A percentile compares a stretch with the other conserved stretches of the same genome.
phyloP scores from a whole-genome alignment of 2,329 filamentous ascomycete genomes.

The Colletotrichum kahawae region DNA sequence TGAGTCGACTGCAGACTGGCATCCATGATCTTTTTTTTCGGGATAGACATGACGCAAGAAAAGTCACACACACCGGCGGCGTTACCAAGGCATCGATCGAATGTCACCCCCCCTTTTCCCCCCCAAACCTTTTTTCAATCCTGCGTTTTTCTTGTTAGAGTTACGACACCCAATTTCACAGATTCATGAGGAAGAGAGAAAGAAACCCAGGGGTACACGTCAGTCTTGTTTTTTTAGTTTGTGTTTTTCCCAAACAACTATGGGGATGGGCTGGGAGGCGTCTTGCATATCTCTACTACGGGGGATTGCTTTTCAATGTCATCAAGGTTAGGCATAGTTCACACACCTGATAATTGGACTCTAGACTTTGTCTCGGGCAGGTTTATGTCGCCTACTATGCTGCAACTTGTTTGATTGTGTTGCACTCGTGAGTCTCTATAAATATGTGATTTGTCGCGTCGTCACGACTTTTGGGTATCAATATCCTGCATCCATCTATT shows the following conservation, averaged over 20 bases:
- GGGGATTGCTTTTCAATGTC: not conserved
- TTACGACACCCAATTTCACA: not conserved
- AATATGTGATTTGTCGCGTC: not conserved
- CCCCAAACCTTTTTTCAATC: not conserved
- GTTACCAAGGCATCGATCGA: conserved; percentile 17
- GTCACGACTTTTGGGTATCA: not conserved
- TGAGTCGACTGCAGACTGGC: conserved; percentile 17
- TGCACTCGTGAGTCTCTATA: not conserved
- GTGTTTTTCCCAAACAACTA: not conserved
- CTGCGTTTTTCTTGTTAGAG: conserved; percentile 4
- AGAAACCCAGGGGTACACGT: not conserved
- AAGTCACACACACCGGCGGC: conserved; percentile 15
- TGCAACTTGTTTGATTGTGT: not conserved
- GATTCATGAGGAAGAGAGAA: not conserved
- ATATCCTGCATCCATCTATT: not conserved
- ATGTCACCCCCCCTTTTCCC: not conserved
- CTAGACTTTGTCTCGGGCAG: not conserved
- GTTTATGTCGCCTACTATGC: not conserved
- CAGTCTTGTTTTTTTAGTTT: not conserved
- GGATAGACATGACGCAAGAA: conserved; percentile 21
- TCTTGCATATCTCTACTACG: conserved; percentile 12
- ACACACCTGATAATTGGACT: not conserved
- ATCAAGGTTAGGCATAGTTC: not conserved
- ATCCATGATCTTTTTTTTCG: conserved; percentile 6
- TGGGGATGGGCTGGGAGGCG: not conserved